A percentile compares a stretch with the other conserved stretches of the same genome.
Evolutionary conservation across 1,284 basidiomycete genomes (phyloP).

Genomic region (Anthracocystis panici-leucophaei): DNA sequence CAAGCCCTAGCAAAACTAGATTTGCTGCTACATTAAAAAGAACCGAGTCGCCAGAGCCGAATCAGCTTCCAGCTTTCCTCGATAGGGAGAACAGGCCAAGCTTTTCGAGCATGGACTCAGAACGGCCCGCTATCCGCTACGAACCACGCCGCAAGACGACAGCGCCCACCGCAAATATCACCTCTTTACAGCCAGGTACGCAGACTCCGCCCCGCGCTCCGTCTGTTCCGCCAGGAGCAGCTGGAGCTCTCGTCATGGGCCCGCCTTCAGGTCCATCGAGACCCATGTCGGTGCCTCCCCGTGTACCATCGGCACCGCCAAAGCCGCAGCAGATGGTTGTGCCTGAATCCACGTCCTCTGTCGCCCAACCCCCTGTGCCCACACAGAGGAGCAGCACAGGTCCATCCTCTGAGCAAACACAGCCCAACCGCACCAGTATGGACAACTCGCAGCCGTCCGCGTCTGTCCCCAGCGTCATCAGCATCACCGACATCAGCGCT

Average conservation of each 20-base stretch:
- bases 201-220: constrained; percentile 43
- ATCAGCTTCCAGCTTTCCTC: constrained; percentile 23
- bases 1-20: constrained; percentile 20
- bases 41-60: constrained; percentile 38
- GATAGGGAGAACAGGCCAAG: constrained; percentile 30
- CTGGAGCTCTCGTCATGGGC: constrained; percentile 28
- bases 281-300: constrained; percentile 49
- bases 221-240: constrained; percentile 30
- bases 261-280: constrained; percentile 38
- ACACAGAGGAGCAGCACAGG: constrained; percentile 16
- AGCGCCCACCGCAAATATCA: constrained; percentile 5
- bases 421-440: constrained; percentile 4
- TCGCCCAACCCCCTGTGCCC: neutral
- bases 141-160: constrained; percentile 45
- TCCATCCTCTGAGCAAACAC: neutral
- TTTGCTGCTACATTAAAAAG: constrained; percentile 15
- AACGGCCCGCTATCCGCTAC: constrained; percentile 21
- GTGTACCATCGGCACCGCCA: constrained; percentile 37
- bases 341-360: constrained; percentile 7
- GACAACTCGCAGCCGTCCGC: constrained; percentile 6
- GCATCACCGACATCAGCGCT: constrained; percentile 61
- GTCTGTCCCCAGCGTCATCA: constrained; percentile 18
- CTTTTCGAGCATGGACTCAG: constrained; percentile 35
- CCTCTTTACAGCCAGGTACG: constrained; percentile 21
- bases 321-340: constrained; percentile 29